Base-by-base conservation (phyloP, 257 asterid genomes). In the Forsythia suspensa region DNA sequence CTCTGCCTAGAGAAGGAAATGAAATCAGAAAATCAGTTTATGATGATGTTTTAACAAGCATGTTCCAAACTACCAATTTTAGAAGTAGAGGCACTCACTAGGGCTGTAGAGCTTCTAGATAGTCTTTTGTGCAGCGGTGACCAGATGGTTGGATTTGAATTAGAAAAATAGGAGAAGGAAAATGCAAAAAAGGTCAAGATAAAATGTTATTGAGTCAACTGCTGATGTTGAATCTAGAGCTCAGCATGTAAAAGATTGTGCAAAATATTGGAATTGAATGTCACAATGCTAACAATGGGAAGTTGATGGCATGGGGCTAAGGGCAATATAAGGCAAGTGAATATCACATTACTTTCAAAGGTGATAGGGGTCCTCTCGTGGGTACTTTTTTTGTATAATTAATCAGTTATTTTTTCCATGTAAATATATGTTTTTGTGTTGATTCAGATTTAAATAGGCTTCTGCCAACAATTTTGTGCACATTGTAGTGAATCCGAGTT, bases 191-290 rank as follows among this genome's bases (percentile, higher is more conserved):
- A 3, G 16, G 15, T 63, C 1, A 10, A 10, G 7, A 18, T n/a
- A n/a, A n/a, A n/a, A n/a, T 59, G 67, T 59, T 1, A 20, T 20
- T 59, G 20, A 59, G 12, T 21, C 18, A 15, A 63, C n/a, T 61
- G 16, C 16, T 9, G 70, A 63, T 11, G 4, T 63, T 63, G 40
- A 24, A 24, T 29, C 67, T 8, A 59, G 67, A 9, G 37, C 36
- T 59, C 15, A 3, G 7, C 20, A 21, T 59, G 67, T 59, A 20
- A 59, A 6, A 2, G 0, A n/a, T 59, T 59, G 8, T 21, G 13
- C 70, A 63, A 63, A 63, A 63, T 63, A 24, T 63, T 29, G 70
- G 70, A 63, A 63, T 63, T 63, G 70, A 63, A 63, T 63, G 38
- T 63, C 70, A 29, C 6, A 1, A 20, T 18, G 70, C 70, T 11